These are phyloP conservation scores for Diaporthe vexans DNA, from an alignment of 2,329 filamentous ascomycete genomes.

Conservation along the genomic window DNA sequence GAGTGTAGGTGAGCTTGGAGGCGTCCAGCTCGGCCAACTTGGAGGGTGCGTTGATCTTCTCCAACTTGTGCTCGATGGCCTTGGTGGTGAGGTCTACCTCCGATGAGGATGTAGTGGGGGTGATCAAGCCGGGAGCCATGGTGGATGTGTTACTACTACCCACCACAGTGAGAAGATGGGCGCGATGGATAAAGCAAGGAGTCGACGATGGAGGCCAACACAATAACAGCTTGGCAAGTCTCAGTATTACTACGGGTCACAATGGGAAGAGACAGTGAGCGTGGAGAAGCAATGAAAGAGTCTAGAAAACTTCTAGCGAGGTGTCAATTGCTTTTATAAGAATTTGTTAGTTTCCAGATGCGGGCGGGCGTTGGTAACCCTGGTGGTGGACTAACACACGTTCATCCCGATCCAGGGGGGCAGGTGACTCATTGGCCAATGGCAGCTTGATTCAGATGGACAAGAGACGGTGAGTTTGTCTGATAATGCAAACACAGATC, in stretches of 20 bases:
- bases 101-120: conserved; percentile 54
- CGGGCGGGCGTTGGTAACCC: not conserved
- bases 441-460: conserved; percentile 26
- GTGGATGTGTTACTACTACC: not conserved
- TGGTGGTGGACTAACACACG: conserved; percentile 4
- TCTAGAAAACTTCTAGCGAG: conserved; percentile 17
- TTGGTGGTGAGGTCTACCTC: conserved; percentile 66
- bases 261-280: not conserved
- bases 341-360: not conserved
- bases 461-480: not conserved
- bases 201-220: not conserved
- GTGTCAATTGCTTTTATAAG: conserved; percentile 24
- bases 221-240: not conserved
- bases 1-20: conserved; percentile 70
- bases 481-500: conserved; percentile 26
- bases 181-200: not conserved
- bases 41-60: conserved; percentile 49
- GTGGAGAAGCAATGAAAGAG: conserved; percentile 8
- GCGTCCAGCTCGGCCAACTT: conserved; percentile 69
- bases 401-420: conserved; percentile 20
- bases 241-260: not conserved
- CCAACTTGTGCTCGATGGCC: conserved; percentile 65
- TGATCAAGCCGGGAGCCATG: conserved; percentile 50
- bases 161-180: not conserved
- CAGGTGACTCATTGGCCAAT: conserved; percentile 46